Evolutionary conservation across 805 yeast species (phyloP), one percentile per base, ranked within the genome.

Genomic region (Saturnispora diversa): DNA sequence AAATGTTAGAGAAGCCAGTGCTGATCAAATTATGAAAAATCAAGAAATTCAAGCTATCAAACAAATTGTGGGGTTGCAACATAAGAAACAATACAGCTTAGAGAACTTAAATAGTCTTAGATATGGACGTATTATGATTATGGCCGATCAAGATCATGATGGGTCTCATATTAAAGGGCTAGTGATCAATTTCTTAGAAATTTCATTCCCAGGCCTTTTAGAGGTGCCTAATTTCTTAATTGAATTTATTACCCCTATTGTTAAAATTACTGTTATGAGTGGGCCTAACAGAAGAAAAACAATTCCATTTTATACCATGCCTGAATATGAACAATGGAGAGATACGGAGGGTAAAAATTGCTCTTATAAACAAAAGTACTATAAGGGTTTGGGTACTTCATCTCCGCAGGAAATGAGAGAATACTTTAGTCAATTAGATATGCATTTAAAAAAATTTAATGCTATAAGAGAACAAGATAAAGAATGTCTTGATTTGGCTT

Each of bases 121-220:
- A 59, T 92, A 92, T 56, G 98, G 98, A 27, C 95, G 87, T 59
- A 74, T 92, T 38, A 92, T 92, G 97, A 87, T 92, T 58, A 92
- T 92, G 97, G 87, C 98, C 6, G 98, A 92, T 82, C 98, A 92
- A 65, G 98, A 92, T 85, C 95, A 88, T 52, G 98, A 92, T 71
- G 98, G 98, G 46, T 83, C 95, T 13, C 98, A 92, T 67, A 92
- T 92, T 59, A 92, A 92, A 59, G 98, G 98, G 49, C 72, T 92
- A 50, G 75, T 92, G 43, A 92, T 92, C 54, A 92, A 92, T 59
- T 92, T 92, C 55, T 65, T 92, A 44, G 97, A 90, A 60, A 74
- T 90, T 4, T 82, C 95, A 24, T 92, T 92, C 66, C 97, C 97
- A 1, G 98, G 97, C 2, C 65, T 92, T 49, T 66, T 92, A 23